These are phyloP conservation scores for Tubosaeta brunneosetosa DNA, from an alignment of 768 basidiomycete genomes.

Conservation along the genomic window DNA sequence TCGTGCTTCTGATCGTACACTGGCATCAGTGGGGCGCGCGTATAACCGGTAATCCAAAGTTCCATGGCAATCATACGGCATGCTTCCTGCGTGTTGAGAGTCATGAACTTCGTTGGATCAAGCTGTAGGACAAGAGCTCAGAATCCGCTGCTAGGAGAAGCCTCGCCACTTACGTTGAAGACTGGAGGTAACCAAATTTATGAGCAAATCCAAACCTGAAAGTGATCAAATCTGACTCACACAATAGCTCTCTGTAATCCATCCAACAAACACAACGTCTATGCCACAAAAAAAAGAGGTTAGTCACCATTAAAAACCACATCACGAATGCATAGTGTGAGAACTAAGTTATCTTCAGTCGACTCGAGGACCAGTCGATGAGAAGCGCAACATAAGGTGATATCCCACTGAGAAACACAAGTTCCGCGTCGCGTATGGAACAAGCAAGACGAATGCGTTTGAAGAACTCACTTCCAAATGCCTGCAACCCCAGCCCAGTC, in stretches of 20 bases:
- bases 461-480: conserved; percentile 44
- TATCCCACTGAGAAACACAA: background rate
- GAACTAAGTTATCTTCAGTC: background rate
- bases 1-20: conserved; percentile 8
- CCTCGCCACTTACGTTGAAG: conserved; percentile 17
- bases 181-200: conserved; percentile 6
- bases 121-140: conserved; percentile 13
- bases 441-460: background rate
- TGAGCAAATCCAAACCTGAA: background rate
- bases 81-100: conserved; percentile 37
- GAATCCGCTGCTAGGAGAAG: background rate
- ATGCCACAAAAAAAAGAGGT: background rate
- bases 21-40: conserved; percentile 22
- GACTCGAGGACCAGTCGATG: background rate
- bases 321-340: background rate
- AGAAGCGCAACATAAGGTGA: background rate
- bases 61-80: conserved; percentile 52
- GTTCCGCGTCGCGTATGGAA: too few species aligned
- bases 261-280: conserved; percentile 58
- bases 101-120: conserved; percentile 27
- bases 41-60: conserved; percentile 39
- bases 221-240: conserved; percentile 31
- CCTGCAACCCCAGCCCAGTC: conserved; percentile 58
- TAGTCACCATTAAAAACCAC: background rate
- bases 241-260: conserved; percentile 50